Conservation (phyloP, 345 rosid genomes). For the Linum tenue region DNA sequence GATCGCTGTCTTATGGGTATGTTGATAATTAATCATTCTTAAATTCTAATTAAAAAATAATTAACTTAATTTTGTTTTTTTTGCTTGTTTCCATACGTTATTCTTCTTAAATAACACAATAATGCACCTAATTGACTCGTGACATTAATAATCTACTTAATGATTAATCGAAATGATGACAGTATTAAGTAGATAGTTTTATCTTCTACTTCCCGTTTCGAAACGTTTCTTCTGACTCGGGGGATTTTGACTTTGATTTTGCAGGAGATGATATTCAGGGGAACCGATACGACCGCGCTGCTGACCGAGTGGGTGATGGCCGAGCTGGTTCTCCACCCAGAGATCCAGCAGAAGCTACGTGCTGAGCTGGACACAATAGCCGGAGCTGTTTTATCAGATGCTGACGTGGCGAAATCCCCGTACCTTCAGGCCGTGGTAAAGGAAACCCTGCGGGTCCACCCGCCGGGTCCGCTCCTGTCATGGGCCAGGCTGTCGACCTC, state of each 20-base stretch:
- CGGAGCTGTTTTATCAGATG: constrained; percentile 12
- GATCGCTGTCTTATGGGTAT: constrained; percentile 78
- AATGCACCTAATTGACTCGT: no score
- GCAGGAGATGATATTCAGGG: constrained; percentile 56
- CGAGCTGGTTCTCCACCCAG: constrained; percentile 33
- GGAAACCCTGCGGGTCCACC: constrained; percentile 45
- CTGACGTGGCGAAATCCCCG: constrained; percentile 23
- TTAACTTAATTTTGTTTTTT: no score
- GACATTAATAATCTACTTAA: no score
- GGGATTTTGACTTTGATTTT: not conserved
- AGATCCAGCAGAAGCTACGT: constrained; percentile 25
- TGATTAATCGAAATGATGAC: not conserved
- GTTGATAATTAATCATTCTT: not conserved
- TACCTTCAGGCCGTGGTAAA: constrained; percentile 40
- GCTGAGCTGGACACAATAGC: constrained; percentile 18
- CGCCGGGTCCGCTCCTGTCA: constrained; percentile 48
- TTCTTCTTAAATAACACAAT: no score
- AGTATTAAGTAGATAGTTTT: not conserved
- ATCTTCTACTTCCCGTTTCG: not conserved
- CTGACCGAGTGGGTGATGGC: constrained; percentile 48
- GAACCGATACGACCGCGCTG: constrained; percentile 44
- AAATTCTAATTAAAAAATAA: not conserved
- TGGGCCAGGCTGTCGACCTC: constrained; percentile 51
- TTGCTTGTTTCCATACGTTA: no score
- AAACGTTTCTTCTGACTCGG: not conserved